phyloP scores from a whole-genome alignment of 345 rosid genomes.

The Eucalyptus polybractea region DNA sequence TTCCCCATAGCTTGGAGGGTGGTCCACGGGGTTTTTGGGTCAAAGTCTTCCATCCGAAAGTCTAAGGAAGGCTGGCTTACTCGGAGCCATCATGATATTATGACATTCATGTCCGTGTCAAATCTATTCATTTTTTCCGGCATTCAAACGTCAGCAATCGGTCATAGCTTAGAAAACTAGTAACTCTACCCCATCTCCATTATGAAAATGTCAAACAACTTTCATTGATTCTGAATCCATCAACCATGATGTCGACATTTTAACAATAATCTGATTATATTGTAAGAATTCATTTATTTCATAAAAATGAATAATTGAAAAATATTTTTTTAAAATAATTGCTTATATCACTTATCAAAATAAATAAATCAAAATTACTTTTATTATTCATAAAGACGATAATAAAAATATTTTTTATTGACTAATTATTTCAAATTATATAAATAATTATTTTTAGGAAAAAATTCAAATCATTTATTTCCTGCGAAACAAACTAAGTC shows the following conservation, averaged over 20 bases:
- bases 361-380: too few species aligned
- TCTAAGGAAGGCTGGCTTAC: not conserved
- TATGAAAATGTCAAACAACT: not conserved
- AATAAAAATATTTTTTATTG: not conserved
- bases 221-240: not conserved
- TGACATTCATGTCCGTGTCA: not conserved
- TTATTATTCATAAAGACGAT: accelerated
- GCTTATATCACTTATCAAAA: too few species aligned
- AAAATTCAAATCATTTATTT: not conserved
- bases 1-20: not conserved
- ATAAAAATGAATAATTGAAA: too few species aligned
- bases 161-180: not conserved
- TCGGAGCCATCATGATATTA: not conserved
- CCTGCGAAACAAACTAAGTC: accelerated
- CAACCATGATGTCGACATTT: not conserved
- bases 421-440: not conserved
- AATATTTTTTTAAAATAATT: too few species aligned
- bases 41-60: not conserved
- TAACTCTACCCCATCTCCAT: not conserved
- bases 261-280: not conserved
- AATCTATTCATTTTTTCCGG: not conserved
- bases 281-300: not conserved
- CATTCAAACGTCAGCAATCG: not conserved
- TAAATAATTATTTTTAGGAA: not conserved
- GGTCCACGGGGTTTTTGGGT: not conserved